phyloP scores from a whole-genome alignment of 2,329 filamentous ascomycete genomes.

The Didymella sp. region DNA sequence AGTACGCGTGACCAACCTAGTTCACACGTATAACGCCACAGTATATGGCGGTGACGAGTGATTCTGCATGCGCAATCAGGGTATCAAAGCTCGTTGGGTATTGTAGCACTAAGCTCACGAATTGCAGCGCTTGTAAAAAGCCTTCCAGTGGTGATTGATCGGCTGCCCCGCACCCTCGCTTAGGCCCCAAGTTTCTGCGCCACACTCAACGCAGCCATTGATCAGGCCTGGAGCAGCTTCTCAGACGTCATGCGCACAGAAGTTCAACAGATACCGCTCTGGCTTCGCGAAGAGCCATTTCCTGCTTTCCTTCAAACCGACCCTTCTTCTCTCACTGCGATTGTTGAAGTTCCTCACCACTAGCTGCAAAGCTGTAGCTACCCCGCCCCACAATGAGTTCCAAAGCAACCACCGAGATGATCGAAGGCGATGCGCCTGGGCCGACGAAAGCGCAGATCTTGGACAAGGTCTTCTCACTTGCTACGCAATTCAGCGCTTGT shows the following conservation, averaged over 20 bases:
- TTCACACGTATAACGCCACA: conserved; percentile 23
- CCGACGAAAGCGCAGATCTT: conserved; percentile 47
- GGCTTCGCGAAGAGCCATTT: conserved; percentile 5
- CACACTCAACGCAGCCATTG: conserved; percentile 31
- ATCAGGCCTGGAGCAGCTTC: conserved; percentile 24
- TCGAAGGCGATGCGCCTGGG: conserved; percentile 26
- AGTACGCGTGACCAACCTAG: background rate
- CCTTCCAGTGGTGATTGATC: conserved; percentile 21
- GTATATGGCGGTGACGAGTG: conserved; percentile 15
- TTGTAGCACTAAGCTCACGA: conserved; percentile 18
- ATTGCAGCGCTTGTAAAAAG: conserved; percentile 24
- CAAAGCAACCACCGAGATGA: conserved; percentile 27
- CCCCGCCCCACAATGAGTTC: conserved; percentile 41
- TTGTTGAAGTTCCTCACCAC: background rate
- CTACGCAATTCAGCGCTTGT: conserved; percentile 56
- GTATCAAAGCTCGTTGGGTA: conserved; percentile 23
- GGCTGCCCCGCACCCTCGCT: conserved; percentile 37
- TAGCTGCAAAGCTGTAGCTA: conserved; percentile 17
- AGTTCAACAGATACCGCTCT: conserved; percentile 14
- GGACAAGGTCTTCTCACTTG: conserved; percentile 52
- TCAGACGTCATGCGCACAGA: conserved; percentile 39
- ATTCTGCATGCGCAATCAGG: conserved; percentile 8
- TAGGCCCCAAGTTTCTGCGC: conserved; percentile 37
- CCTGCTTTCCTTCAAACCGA: background rate
- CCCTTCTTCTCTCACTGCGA: background rate